Percentiles rank a stretch among this genome's conserved stretches.
These are phyloP conservation scores for Mucor irregularis DNA, from an alignment of 371 early-diverging fungal species.

Conservation along the genomic window DNA sequence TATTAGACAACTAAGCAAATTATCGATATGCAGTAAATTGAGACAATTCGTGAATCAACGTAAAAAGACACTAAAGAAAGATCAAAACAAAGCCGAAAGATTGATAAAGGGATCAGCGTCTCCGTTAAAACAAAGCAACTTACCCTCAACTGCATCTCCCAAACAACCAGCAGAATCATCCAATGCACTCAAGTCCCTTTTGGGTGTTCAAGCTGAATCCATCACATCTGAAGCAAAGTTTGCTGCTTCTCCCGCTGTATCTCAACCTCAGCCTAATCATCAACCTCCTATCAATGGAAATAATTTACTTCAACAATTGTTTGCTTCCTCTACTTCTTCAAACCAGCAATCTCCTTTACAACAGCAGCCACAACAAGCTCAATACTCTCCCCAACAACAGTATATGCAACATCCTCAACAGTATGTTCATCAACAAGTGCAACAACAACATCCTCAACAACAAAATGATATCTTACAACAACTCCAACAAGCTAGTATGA, in stretches of 20 bases:
- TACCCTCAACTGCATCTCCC: slow-evolving; percentile 1
- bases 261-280: slow-evolving; percentile 17
- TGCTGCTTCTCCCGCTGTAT: slow-evolving; percentile 16
- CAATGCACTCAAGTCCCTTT: slow-evolving; percentile 27
- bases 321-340: slow-evolving; percentile 10
- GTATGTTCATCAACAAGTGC: background rate
- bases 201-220: slow-evolving; percentile 14
- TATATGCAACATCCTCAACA: background rate
- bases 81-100: slow-evolving; percentile 9
- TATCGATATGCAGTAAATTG: slow-evolving; percentile 18
- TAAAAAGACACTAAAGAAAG: slow-evolving; percentile 24
- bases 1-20: background rate
- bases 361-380: background rate
- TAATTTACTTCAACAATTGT: slow-evolving; percentile 12
- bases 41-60: slow-evolving; percentile 34
- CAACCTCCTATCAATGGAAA: slow-evolving; percentile 17
- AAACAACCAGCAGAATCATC: slow-evolving; percentile 20
- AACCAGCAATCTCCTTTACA: background rate
- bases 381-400: background rate
- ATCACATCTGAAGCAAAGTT: background rate
- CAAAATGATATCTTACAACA: background rate
- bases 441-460: background rate
- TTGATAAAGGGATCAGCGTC: slow-evolving; percentile 9
- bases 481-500: background rate
- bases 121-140: slow-evolving; percentile 6